Evolutionary conservation across 148 eudicot species (phyloP).

Genomic region (Polygonum maritimum): DNA sequence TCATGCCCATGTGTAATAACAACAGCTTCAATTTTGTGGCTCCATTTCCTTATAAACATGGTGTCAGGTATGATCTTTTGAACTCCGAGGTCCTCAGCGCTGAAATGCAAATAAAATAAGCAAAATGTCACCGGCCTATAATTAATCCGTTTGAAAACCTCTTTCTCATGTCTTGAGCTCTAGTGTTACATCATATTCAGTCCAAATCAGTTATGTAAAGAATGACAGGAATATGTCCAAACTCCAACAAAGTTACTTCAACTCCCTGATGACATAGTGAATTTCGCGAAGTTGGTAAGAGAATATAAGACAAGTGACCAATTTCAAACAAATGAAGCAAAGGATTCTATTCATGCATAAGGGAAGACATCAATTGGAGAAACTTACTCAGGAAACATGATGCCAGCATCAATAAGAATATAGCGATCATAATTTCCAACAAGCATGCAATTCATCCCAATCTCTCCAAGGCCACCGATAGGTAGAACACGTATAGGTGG

Average conservation of each 20-base stretch:
- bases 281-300: not conserved
- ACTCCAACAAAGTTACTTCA: not conserved
- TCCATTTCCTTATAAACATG: conserved; percentile 83
- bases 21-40: conserved; percentile 98
- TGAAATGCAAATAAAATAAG: conserved; percentile 22
- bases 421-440: conserved; percentile 96
- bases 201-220: not conserved
- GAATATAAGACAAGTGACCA: not conserved
- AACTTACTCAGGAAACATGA: conserved; percentile 96
- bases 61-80: conserved; percentile 96
- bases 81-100: conserved; percentile 89
- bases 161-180: not conserved
- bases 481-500: conserved; percentile 94
- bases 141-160: not conserved
- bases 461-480: conserved; percentile 96
- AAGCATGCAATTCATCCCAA: conserved; percentile 99
- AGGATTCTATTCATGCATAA: not conserved
- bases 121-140: not conserved
- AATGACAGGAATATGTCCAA: not conserved
- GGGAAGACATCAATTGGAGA: not conserved
- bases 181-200: not conserved
- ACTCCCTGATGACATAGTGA: not conserved
- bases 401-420: conserved; percentile 92
- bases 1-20: conserved; percentile 96
- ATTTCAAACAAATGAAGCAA: not conserved